Evolutionary conservation across 2,329 filamentous ascomycete genomes (phyloP), one percentile per base, ranked within the genome.

Genomic region (Dactylellina cionopaga): DNA sequence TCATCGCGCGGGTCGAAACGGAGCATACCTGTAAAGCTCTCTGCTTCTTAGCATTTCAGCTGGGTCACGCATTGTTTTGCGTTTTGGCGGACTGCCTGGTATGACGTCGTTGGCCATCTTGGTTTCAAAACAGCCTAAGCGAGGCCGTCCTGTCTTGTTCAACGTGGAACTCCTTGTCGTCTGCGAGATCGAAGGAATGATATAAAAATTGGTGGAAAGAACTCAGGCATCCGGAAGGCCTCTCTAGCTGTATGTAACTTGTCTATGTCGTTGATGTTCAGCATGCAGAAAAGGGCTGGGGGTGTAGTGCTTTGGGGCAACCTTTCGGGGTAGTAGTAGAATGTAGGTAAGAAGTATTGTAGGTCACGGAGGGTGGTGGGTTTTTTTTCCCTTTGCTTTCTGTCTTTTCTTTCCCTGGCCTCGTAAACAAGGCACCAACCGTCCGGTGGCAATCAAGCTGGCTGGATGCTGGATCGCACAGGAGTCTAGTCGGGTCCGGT

Each of bases 41-140:
- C 65, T 56, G 49, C 65, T 70, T 17, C 65, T 41, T n/a, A 62
- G 55, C 55, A 55, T 55, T 22, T 62, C 56, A 41, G 39, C 65
- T 39, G 39, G 56, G 35, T 56, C 31, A 60, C 54, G 63, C 44
- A 60, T 60, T n/a, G 46, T 37, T 66, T 58, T 66, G 52, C 63
- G 63, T 60, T 68, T 68, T 37, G 47, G 54, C 44, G 63, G 52
- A 35, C 43, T 59, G 29, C 37, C 52, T 54, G 47, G 54, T 52
- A 70, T 70, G 65, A 70, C 56, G 56, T 70, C 65, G 55, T 60
- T 70, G 47, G 55, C 65, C 55, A 70, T 70, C 49, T 56, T 60
- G 47, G 11, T 62, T 51, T 62, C 39, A 31, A 63, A 62, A 62
- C 63, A 60, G 43, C 54, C 46, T 54, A 68, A 68, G 62, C 62